Base-by-base conservation (phyloP, 371 early-diverging fungal species). In the Lichtheimia corymbifera region DNA sequence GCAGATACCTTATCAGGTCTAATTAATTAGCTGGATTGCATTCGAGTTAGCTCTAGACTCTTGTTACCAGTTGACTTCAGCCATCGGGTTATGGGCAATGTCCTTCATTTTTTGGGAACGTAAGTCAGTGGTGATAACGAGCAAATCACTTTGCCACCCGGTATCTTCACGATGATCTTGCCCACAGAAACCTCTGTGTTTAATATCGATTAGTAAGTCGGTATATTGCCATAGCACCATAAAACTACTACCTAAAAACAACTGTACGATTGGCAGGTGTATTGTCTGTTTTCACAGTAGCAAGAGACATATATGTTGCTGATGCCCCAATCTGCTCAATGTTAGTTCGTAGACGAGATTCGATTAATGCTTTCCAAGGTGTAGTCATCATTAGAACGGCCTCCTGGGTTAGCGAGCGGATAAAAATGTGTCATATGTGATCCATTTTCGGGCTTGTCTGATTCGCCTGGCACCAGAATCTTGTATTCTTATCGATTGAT, bases 201-300 rank as follows among this genome's bases (percentile, higher is more conserved):
- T 15, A 27, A 41, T 7, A n/a, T 30, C 4, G 12, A 28, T 7
- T 6, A 28, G 15, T n/a, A 41, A 18, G 18, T n/a, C 27, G 27
- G 11, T 3, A 45, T 47, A 12, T 27, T 11, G 45, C 3, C 45
- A n/a, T 45, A 45, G 15, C 15, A 45, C 4, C 17, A 45, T n/a
- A 45, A 45, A 11, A 45, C 45, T 54, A 61, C 4, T 40, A 62
- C 63, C 63, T 67, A 55, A 79, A 74, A 6, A 81, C 79, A 0
- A 83, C 78, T 0, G 72, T 79, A 14, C 83, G 67, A 27, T 77
- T 78, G 11, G 80, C 75, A 9, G 83, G 81, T 0, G 66, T 70
- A 35, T 64, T 65, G 52, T 72, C 67, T 5, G 58, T 49, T n/a
- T 64, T 63, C 4, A 80, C 70, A 40, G 80, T 80, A 4, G 75